Evolutionary conservation across 225 moss, liverwort and hornwort species (phyloP).

Genomic region (Bryum argenteum): DNA sequence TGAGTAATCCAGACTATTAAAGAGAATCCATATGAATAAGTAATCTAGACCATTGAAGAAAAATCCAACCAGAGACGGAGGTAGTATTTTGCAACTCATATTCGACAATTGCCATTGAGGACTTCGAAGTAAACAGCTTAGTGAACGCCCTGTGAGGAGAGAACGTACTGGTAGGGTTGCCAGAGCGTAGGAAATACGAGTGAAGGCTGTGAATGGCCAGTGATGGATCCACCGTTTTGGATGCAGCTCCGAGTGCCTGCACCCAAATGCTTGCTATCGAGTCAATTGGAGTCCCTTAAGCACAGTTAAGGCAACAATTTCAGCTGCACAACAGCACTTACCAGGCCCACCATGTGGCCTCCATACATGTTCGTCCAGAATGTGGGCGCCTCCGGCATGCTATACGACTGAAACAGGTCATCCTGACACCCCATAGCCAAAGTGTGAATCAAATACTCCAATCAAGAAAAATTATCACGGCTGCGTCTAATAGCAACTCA

Average conservation of each 20-base stretch:
- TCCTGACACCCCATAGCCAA: slow-evolving; percentile 34
- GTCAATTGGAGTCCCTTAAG: not conserved
- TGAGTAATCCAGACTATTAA: too few relatives aligned
- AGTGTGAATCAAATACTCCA: not conserved
- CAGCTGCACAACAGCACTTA: slow-evolving; percentile 10
- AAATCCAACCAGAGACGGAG: too few relatives aligned
- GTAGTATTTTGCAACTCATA: too few relatives aligned
- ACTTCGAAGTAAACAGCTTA: not conserved
- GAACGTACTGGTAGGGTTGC: slow-evolving; percentile 45
- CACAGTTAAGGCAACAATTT: not conserved
- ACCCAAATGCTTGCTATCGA: slow-evolving; percentile 15
- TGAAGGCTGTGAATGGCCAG: slow-evolving; percentile 72
- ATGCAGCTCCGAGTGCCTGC: slow-evolving; percentile 79
- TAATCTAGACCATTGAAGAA: too few relatives aligned
- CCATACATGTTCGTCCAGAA: slow-evolving; percentile 63
- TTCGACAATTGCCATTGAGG: too few relatives aligned
- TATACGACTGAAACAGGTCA: slow-evolving; percentile 45
- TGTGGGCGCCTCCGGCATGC: slow-evolving; percentile 52
- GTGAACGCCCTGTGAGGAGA: not conserved
- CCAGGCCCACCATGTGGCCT: slow-evolving; percentile 60
- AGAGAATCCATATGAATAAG: too few relatives aligned
- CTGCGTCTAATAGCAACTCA: too few relatives aligned
- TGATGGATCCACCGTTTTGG: slow-evolving; percentile 65
- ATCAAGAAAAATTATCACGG: too few relatives aligned
- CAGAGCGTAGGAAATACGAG: slow-evolving; percentile 72